These are phyloP conservation scores for Hydrangea macrophylla DNA, from an alignment of 148 eudicot genomes.

Conservation along the genomic window DNA sequence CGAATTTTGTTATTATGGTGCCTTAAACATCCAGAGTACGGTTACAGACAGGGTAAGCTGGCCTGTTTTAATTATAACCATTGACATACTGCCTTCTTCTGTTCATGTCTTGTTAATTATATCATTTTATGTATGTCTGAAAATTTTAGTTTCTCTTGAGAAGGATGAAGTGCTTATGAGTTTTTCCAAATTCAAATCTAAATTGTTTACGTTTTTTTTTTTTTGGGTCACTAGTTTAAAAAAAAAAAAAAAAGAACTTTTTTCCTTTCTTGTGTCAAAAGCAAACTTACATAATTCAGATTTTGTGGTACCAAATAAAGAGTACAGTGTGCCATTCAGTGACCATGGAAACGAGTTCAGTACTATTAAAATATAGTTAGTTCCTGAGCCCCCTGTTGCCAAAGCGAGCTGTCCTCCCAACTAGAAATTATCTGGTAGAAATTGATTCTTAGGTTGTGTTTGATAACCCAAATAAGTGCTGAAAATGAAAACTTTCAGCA, in stretches of 20 bases:
- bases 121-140: neutral
- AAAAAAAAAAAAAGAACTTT: neutral
- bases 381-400: too few species aligned
- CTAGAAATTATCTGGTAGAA: neutral
- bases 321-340: neutral
- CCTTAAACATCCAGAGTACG: constrained; percentile 89
- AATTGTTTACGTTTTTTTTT: neutral
- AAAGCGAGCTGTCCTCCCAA: too few species aligned
- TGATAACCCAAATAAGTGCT: too few species aligned
- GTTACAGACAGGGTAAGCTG: constrained; percentile 87
- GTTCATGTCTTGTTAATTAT: neutral
- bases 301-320: neutral
- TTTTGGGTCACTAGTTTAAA: constrained; percentile 1
- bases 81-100: neutral
- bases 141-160: neutral
- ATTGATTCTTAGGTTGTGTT: neutral
- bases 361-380: too few species aligned
- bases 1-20: constrained; percentile 91
- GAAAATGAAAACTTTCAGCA: neutral
- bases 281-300: neutral
- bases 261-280: neutral
- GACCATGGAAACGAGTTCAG: neutral
- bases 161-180: neutral
- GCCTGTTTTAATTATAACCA: neutral
- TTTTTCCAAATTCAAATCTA: neutral